Evolutionary conservation across 2,329 filamentous ascomycete genomes (phyloP).

Genomic region (Colletotrichum sp.): DNA sequence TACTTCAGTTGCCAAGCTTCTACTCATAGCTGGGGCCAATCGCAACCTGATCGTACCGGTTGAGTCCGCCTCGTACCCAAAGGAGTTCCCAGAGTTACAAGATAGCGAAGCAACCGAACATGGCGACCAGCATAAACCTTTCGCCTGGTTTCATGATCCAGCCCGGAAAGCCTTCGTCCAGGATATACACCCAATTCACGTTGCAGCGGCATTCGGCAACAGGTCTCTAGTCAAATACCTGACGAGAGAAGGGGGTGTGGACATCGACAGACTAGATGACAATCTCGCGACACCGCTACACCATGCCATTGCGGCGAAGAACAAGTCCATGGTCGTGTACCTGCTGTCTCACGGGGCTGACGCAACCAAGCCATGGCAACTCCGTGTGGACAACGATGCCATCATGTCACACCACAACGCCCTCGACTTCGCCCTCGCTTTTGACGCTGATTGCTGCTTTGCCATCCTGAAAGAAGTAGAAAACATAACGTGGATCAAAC

Average conservation of each 20-base stretch:
- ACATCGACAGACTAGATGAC: background rate
- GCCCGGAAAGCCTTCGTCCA: too few relatives aligned
- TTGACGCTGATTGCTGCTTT: too few relatives aligned
- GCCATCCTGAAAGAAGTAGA: rapidly evolving
- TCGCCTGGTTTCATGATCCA: too few relatives aligned
- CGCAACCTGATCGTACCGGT: too few relatives aligned
- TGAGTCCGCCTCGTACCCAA: too few relatives aligned
- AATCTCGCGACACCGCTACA: background rate
- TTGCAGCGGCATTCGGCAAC: background rate
- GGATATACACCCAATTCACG: background rate
- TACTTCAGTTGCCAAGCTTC: too few relatives aligned
- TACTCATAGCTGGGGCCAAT: too few relatives aligned
- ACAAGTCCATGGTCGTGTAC: background rate
- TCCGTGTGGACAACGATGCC: background rate
- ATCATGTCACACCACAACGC: background rate
- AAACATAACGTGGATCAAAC: too few relatives aligned
- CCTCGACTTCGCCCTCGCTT: background rate
- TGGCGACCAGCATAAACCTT: too few relatives aligned
- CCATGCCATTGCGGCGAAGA: background rate
- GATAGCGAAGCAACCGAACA: too few relatives aligned
- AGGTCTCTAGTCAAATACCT: background rate
- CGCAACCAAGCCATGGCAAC: background rate
- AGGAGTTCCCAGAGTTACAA: too few relatives aligned
- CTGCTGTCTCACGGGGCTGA: background rate
- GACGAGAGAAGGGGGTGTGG: background rate